A percentile compares a stretch with the other conserved stretches of the same genome.
Conservation (phyloP, 2,329 filamentous ascomycete genomes). For the Stachybotrys chlorohalonatus region DNA sequence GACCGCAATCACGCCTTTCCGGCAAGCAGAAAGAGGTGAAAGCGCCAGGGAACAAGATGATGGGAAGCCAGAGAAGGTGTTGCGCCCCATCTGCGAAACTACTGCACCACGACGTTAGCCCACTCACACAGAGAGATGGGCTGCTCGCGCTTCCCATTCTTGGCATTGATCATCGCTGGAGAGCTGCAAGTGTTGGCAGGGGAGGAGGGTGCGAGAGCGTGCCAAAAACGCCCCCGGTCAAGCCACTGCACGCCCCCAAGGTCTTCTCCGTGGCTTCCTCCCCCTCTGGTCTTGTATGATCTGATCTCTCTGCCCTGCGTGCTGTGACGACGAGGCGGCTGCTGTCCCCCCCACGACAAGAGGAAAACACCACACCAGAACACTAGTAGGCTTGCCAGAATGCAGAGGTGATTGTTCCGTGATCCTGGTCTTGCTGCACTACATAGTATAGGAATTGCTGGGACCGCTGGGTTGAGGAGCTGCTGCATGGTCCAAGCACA, state of each 20-base stretch:
- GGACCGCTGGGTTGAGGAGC: not conserved
- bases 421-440: not conserved
- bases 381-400: too few species aligned
- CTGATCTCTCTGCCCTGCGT: too few species aligned
- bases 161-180: not conserved
- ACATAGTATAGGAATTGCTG: too few species aligned
- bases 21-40: not conserved
- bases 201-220: not conserved
- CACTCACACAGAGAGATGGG: not conserved
- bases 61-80: not conserved
- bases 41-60: not conserved
- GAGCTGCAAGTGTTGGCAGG: not conserved
- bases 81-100: not conserved
- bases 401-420: too few species aligned
- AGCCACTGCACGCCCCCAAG: too few species aligned
- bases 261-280: not conserved
- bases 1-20: not conserved
- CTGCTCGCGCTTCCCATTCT: not conserved
- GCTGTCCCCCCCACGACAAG: too few species aligned
- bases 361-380: too few species aligned
- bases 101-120: not conserved
- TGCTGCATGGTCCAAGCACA: not conserved
- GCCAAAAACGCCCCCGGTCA: too few species aligned
- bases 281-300: not conserved
- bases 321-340: too few species aligned